Evolutionary conservation across 140 eudicot species (phyloP).

Genomic region (Senecio squalidus): DNA sequence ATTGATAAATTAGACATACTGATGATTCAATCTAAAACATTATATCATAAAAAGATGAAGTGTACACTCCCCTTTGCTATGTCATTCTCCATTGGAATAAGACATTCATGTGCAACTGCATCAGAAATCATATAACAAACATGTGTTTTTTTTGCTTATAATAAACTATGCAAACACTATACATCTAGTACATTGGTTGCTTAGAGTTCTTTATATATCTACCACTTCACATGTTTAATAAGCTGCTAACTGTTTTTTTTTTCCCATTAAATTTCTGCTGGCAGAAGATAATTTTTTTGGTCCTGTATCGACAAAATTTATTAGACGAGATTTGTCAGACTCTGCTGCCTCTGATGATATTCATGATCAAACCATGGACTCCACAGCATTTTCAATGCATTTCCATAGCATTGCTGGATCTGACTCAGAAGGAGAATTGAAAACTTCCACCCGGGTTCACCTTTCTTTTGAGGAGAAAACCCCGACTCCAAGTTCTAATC

Average conservation of each 20-base stretch:
- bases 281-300: slow-evolving; percentile 89
- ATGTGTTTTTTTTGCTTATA: not conserved
- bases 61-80: slow-evolving; percentile 2
- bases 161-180: not conserved
- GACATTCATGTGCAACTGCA: slow-evolving; percentile 2
- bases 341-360: slow-evolving; percentile 57
- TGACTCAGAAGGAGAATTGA: slow-evolving; percentile 65
- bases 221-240: not conserved
- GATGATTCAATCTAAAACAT: not conserved
- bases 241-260: slow-evolving; percentile 14
- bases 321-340: slow-evolving; percentile 55
- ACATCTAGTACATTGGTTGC: slow-evolving; percentile 12
- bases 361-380: slow-evolving; percentile 90
- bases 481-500: slow-evolving; percentile 30
- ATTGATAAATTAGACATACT: not conserved
- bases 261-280: slow-evolving; percentile 12
- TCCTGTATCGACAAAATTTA: slow-evolving; percentile 73
- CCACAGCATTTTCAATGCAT: slow-evolving; percentile 90
- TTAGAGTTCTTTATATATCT: not conserved
- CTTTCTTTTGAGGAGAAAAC: slow-evolving; percentile 80
- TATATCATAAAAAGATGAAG: slow-evolving; percentile 1
- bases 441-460: slow-evolving; percentile 53
- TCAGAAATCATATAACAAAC: slow-evolving; percentile 5
- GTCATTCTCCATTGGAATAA: not conserved
- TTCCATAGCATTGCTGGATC: slow-evolving; percentile 76